These are phyloP conservation scores for Candida anglica DNA, from an alignment of 805 yeast genomes.

Conservation along the genomic window DNA sequence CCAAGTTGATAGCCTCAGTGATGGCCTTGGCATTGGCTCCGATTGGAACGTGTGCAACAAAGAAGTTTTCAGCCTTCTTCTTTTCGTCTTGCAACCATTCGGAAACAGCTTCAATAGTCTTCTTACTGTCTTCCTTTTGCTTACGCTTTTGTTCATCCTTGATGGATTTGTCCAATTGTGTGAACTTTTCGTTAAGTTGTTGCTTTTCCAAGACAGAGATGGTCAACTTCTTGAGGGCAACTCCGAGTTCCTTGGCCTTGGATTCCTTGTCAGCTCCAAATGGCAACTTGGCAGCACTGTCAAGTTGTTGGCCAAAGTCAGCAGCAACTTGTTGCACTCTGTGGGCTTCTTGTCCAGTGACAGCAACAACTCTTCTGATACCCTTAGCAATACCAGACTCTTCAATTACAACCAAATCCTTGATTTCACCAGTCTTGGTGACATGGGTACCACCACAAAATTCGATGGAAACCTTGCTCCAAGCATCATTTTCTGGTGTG, in stretches of 20 bases:
- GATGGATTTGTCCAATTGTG: conserved; percentile 76
- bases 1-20: conserved; percentile 82
- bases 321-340: conserved; percentile 83
- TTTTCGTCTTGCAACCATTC: conserved; percentile 54
- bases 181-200: conserved; percentile 67
- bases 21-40: conserved; percentile 89
- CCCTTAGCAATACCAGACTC: conserved; percentile 99
- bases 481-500: conserved; percentile 66
- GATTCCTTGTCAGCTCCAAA: conserved; percentile 79
- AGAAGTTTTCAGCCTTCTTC: conserved; percentile 47
- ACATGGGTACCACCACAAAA: conserved; percentile 99
- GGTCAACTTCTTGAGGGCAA: conserved; percentile 73
- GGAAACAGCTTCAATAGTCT: conserved; percentile 73
- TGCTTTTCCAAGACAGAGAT: conserved; percentile 81
- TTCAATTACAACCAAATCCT: conserved; percentile 83
- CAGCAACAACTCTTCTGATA: conserved; percentile 96
- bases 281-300: conserved; percentile 56
- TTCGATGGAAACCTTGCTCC: conserved; percentile 81
- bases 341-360: conserved; percentile 86
- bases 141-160: conserved; percentile 84
- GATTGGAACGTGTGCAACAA: conserved; percentile 67
- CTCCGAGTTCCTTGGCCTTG: conserved; percentile 78
- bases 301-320: conserved; percentile 63
- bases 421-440: conserved; percentile 85
- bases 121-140: conserved; percentile 85